Conservation (phyloP, 441 rosid species). For the Erysimum cheiri region DNA sequence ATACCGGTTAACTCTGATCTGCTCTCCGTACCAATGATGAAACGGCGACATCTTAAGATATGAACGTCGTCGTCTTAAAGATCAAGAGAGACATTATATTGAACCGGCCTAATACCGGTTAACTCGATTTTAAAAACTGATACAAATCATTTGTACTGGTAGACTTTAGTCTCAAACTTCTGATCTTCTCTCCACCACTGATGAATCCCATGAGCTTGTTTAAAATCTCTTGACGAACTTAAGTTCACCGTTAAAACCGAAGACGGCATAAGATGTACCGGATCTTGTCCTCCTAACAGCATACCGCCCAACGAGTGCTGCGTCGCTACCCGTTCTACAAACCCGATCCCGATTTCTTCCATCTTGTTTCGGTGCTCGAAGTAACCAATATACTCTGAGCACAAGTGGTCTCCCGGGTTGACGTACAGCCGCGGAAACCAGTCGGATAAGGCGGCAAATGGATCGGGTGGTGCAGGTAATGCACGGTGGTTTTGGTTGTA, state of each 20-base stretch:
- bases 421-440: conserved; percentile 77
- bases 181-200: conserved; percentile 93
- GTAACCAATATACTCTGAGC: conserved; percentile 86
- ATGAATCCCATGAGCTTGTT: conserved; percentile 89
- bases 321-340: conserved; percentile 71
- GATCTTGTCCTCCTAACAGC: conserved; percentile 73
- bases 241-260: conserved; percentile 65
- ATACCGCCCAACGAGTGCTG: conserved; percentile 75
- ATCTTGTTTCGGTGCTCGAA: conserved; percentile 89
- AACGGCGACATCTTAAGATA: no score
- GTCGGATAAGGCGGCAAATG: conserved; percentile 60
- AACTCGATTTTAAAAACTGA: background rate
- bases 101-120: conserved; percentile 24
- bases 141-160: conserved; percentile 57
- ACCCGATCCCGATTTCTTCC: conserved; percentile 88
- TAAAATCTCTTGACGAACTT: conserved; percentile 55
- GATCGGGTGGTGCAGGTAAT: conserved; percentile 49
- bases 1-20: background rate
- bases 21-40: no score
- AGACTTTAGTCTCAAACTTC: conserved; percentile 57
- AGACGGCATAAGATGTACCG: conserved; percentile 77
- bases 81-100: no score
- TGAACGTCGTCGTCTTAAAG: conserved; percentile 26
- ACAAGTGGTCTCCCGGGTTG: conserved; percentile 70
- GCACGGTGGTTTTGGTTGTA: conserved; percentile 40